A percentile compares a stretch with the other conserved stretches of the same genome.
Conservation (phyloP, 2,329 filamentous ascomycete species). For the Akanthomyces lecanii region DNA sequence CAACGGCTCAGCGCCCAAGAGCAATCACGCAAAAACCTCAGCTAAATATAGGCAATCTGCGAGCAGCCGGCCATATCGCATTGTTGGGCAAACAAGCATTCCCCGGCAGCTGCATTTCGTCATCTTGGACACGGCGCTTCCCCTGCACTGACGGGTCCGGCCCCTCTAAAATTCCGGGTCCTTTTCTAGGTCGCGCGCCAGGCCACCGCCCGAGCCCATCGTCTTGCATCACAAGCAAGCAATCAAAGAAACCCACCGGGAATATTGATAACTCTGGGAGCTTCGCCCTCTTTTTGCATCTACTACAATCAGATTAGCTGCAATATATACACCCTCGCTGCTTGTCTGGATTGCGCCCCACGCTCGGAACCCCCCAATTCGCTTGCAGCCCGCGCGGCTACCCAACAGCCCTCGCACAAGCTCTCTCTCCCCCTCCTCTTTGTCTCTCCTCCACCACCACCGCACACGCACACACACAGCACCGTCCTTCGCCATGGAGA, state of each 20-base stretch:
- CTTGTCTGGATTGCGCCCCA: not conserved
- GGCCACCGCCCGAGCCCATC: conserved; percentile 20
- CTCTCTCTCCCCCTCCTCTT: not conserved
- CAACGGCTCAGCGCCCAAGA: not conserved
- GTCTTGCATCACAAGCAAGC: conserved; percentile 18
- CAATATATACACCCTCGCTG: not conserved
- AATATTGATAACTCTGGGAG: conserved; percentile 15
- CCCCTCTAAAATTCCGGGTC: conserved; percentile 31
- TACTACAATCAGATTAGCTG: not conserved
- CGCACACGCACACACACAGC: not conserved
- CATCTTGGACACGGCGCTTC: not conserved
- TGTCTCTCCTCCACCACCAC: not conserved
- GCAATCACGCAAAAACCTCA: not conserved
- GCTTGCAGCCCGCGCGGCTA: conserved; percentile 13
- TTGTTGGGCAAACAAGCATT: not conserved
- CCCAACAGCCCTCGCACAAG: not conserved
- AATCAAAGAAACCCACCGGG: not conserved
- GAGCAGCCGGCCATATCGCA: not conserved
- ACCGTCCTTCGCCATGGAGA: conserved; percentile 18
- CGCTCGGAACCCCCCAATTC: not conserved
- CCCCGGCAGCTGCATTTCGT: not conserved
- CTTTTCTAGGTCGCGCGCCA: conserved; percentile 15
- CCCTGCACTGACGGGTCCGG: conserved; percentile 19
- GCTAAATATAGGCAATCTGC: not conserved
- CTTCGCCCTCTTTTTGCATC: not conserved